Evolutionary conservation across 2,329 filamentous ascomycete genomes (phyloP), one percentile per base, ranked within the genome.

Genomic region (Scytalidium sp.): DNA sequence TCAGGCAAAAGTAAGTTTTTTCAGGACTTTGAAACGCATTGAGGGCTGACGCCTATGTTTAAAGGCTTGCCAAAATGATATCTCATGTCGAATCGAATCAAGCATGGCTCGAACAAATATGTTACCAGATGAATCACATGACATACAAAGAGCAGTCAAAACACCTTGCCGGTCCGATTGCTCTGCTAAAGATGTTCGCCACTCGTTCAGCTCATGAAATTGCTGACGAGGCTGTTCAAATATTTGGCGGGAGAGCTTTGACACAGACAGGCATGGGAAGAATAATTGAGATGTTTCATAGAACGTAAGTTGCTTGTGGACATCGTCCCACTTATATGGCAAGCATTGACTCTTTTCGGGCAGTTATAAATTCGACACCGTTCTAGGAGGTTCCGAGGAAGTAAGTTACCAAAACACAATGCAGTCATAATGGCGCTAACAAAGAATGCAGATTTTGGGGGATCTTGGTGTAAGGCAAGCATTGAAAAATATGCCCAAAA

Each of bases 71-170:
- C 53, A 89, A 88, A 65, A 94, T 95, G 88, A 94, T 95, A 57
- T 82, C 87, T 3, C 82, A 88, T 45, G 80, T 84, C 57, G 90
- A 96, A 68, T 78, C 87, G n/a, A 86, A 88, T 70, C 90, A 95
- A 68, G 81, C 89, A 19, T 95, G 88, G 88, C 80, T 94, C 45
- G 90, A 95, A 68, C 83, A 81, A 40, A 84, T 94, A 63, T 90
- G 89, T 17, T 90, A 90, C 73, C 90, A 95, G 66, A 95, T 95
- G 90, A 87, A 80, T 73, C 77, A 90, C 67, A 90, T 95, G 87
- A 80, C 80, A 27, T 94, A 95, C 69, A 76, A 79, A 47, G 72
- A 93, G 65, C 90, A 95, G 67, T 76, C 86, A 20, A 82, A 82
- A 63, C 78, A 87, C 60, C 79, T 95, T 1, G 87, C 86, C 47